phyloP scores from a whole-genome alignment of 2,329 filamentous ascomycete species.

The Colletotrichum somersetense region DNA sequence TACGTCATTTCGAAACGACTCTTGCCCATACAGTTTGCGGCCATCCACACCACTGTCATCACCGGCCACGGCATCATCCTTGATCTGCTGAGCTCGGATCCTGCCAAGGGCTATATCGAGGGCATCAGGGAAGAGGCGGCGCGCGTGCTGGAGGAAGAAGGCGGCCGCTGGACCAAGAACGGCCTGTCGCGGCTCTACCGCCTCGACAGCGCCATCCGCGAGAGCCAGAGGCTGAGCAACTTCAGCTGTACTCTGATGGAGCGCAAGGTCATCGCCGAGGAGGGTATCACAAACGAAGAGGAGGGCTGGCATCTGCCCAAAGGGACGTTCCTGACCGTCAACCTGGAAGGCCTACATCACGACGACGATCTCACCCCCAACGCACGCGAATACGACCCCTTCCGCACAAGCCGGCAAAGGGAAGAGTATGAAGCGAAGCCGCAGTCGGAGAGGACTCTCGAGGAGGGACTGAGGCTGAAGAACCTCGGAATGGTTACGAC shows the following conservation, averaged over 20 bases:
- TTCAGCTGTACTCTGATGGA: conserved; percentile 61
- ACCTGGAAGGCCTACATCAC: conserved; percentile 60
- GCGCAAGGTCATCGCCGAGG: conserved; percentile 58
- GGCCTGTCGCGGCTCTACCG: conserved; percentile 58
- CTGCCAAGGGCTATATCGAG: conserved; percentile 52
- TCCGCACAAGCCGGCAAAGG: conserved; percentile 60
- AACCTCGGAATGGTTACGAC: conserved; percentile 67
- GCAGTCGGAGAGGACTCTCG: conserved; percentile 47
- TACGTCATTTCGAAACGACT: conserved; percentile 63
- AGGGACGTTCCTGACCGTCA: conserved; percentile 58
- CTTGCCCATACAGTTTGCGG: conserved; percentile 69
- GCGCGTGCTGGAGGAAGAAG: conserved; percentile 50
- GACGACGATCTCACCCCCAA: conserved; percentile 59
- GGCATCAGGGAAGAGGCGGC: conserved; percentile 59
- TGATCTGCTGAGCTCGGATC: conserved; percentile 59
- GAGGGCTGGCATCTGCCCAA: conserved; percentile 61
- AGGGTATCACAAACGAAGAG: conserved; percentile 53
- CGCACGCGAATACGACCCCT: conserved; percentile 60
- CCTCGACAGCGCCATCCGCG: conserved; percentile 65
- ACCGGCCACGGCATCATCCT: conserved; percentile 62
- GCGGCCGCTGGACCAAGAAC: conserved; percentile 60
- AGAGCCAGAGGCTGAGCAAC: conserved; percentile 63
- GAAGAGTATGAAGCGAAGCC: conserved; percentile 53
- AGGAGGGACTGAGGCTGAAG: conserved; percentile 51
- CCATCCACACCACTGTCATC: conserved; percentile 69